Base-by-base conservation (phyloP, 305 asterid species). In the Fraxinus albicans region DNA sequence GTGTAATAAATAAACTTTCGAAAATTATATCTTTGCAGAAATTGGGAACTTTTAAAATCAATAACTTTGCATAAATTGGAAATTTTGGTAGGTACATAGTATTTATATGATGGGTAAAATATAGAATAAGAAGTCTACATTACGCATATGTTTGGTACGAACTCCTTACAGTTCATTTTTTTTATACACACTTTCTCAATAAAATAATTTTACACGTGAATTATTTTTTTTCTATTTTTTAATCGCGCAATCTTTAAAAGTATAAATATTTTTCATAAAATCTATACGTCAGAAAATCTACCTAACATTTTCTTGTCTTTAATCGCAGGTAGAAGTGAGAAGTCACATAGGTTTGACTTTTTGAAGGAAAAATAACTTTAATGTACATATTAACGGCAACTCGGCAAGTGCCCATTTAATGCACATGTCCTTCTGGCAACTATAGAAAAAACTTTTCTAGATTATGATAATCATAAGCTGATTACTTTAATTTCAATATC, bases 321-420 rank as follows among this genome's bases (percentile, higher is more conserved):
- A 74, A 50, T 77, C 55, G 73, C 81, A 33, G 53, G 73, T 78
- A 42, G 34, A 78, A 27, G 81, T 53, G 55, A 42, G 34, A 78
- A 27, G 81, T 53, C 74, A 78, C 73, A 58, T 33, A 17, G 12
- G 29, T 78, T 77, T 55, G 73, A 55, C 53, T 55, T 78, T 65
- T 23, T 10, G 10, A 1, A 65, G 73, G 10, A 65, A 8, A 25
- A 25, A 25, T 60, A 21, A 2, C 9, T 63, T 23, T 8, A 6
- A 3, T 23, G 2, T 23, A 8, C 15, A 23, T 19, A 21, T n/a
- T 58, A 63, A 63, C 3, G 33, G 15, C 73, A 60, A 7, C 4
- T 60, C 3, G 33, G 15, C 73, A 60, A 7, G 12, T 60, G 70
- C 8, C 70, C 25, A 63, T 2, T 60, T 63, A 63, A 63, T 63